phyloP scores from a whole-genome alignment of 2,329 filamentous ascomycete species.

The Aspergillus fumigatiaffinis region DNA sequence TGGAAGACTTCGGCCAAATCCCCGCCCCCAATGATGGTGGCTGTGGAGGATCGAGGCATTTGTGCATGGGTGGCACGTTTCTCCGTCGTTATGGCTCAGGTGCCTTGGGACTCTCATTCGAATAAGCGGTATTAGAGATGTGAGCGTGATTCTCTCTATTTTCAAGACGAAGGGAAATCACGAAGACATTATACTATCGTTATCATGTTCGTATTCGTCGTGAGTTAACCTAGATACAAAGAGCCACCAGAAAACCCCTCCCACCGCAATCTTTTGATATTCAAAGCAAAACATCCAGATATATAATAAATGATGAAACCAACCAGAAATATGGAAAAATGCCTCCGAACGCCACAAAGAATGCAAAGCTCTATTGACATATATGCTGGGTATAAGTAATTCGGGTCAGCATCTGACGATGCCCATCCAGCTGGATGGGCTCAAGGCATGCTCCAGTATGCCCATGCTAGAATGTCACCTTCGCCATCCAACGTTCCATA shows the following conservation, averaged over 20 bases:
- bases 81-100: neutral
- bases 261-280: neutral
- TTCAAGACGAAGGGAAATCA: neutral
- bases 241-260: neutral
- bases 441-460: too few species aligned
- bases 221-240: neutral
- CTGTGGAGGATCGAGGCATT: neutral
- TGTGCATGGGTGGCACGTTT: neutral
- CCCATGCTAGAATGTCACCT: slow-evolving; percentile 33
- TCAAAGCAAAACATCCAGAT: neutral
- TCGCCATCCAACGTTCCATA: slow-evolving; percentile 64
- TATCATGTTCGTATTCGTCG: neutral
- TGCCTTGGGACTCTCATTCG: neutral
- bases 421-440: too few species aligned
- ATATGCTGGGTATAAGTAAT: too few species aligned
- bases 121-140: neutral
- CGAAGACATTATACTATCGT: neutral
- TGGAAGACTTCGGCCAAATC: too few species aligned
- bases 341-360: too few species aligned
- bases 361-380: too few species aligned
- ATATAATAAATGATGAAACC: neutral
- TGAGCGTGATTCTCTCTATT: neutral
- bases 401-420: too few species aligned
- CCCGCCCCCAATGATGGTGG: too few species aligned
- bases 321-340: too few species aligned